Percentiles rank a stretch among this genome's conserved stretches.
phyloP scores from a whole-genome alignment of 1,139 yeast species.

The Suzukiozyma palmioleophila region DNA sequence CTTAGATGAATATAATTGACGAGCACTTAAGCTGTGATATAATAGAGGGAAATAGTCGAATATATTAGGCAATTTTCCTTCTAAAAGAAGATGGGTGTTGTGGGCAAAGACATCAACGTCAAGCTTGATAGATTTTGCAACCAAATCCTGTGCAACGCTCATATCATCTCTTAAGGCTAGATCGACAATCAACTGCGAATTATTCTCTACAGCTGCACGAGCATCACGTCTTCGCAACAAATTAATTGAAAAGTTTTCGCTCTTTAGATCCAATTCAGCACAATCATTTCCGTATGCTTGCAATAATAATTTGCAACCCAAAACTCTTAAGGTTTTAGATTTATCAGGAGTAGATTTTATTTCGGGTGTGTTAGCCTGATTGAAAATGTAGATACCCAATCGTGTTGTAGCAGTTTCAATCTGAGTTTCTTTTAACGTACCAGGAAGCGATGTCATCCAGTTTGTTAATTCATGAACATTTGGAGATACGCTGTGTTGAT shows the following conservation, averaged over 20 bases:
- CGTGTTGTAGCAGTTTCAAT: slow-evolving; percentile 38
- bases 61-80: slow-evolving; percentile 34
- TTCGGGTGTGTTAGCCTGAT: slow-evolving; percentile 6
- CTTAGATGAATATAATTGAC: slow-evolving; percentile 28
- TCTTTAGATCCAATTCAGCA: slow-evolving; percentile 12
- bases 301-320: slow-evolving; percentile 13
- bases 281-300: slow-evolving; percentile 12
- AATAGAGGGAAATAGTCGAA: slow-evolving; percentile 44
- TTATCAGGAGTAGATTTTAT: neutral
- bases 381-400: slow-evolving; percentile 33
- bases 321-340: slow-evolving; percentile 6
- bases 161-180: slow-evolving; percentile 14
- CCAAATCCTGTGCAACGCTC: slow-evolving; percentile 35
- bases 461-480: slow-evolving; percentile 10
- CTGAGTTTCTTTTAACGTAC: slow-evolving; percentile 35
- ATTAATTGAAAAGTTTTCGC: slow-evolving; percentile 16
- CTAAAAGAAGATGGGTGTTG: slow-evolving; percentile 42
- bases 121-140: slow-evolving; percentile 45
- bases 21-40: slow-evolving; percentile 40
- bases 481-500: neutral
- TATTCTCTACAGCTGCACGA: slow-evolving; percentile 31
- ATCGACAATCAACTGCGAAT: slow-evolving; percentile 20
- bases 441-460: slow-evolving; percentile 40
- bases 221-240: slow-evolving; percentile 29
- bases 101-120: slow-evolving; percentile 57